Evolutionary conservation across 1,139 yeast genomes (phyloP).

Genomic region (Suhomyces panamericanus): DNA sequence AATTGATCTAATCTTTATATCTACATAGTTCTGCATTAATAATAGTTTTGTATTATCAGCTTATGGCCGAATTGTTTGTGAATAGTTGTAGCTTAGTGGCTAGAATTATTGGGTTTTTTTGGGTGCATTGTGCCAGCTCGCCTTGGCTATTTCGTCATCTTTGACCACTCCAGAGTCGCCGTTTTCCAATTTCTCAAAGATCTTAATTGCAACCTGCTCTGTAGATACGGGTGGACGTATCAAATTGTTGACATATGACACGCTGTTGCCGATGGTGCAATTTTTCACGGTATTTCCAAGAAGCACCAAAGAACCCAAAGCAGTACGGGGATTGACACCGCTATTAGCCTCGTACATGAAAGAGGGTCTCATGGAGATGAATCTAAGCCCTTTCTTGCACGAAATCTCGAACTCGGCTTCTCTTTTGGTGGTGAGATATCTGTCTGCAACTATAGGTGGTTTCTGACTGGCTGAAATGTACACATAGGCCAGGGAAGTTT

Average conservation of each 20-base stretch:
- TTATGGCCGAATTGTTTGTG: no score
- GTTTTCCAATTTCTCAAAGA: slow-evolving; percentile 57
- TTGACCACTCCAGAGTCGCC: slow-evolving; percentile 57
- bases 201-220: slow-evolving; percentile 62
- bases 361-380: slow-evolving; percentile 75
- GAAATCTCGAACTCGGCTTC: slow-evolving; percentile 67
- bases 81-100: no score
- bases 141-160: slow-evolving; percentile 48
- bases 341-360: slow-evolving; percentile 67
- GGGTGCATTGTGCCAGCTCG: not conserved
- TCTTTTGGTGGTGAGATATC: slow-evolving; percentile 73
- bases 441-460: slow-evolving; percentile 64
- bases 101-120: not conserved
- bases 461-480: slow-evolving; percentile 81
- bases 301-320: slow-evolving; percentile 29
- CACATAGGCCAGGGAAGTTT: slow-evolving; percentile 51
- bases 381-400: slow-evolving; percentile 47
- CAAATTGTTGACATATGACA: slow-evolving; percentile 41
- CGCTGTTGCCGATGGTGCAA: slow-evolving; percentile 28
- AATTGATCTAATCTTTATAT: no score
- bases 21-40: no score
- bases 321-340: slow-evolving; percentile 31
- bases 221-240: slow-evolving; percentile 69
- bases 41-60: no score
- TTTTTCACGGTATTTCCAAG: slow-evolving; percentile 46